Base-by-base conservation (phyloP, 192 early-diverging fungal genomes). In the Cladochytrium replicatum region DNA sequence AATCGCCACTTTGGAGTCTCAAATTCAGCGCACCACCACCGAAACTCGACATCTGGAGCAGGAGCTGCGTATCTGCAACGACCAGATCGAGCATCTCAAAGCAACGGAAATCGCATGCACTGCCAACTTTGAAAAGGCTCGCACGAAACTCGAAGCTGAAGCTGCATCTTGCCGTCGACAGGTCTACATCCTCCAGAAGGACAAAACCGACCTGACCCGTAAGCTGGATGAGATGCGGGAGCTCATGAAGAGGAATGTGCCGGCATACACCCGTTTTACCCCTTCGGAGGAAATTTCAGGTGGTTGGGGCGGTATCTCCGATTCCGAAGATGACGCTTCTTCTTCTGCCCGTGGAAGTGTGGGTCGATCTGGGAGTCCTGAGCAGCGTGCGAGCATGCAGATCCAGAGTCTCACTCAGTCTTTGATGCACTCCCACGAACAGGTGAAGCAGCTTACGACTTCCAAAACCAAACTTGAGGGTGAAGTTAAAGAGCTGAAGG, bases 211-310 rank as follows among this genome's bases (percentile, higher is more conserved):
- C 11, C 43, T 69, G 22, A 21, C 32, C 3, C 32, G 43, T 21
- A 41, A 13, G 26, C 41, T 57, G 31, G 37, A 60, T 13, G 57
- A 58, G 37, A 19, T 61, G 57, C 40, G 41, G 54, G n/a, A 11
- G 9, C 52, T n/a, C n/a, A n/a, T n/a, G n/a, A n/a, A n/a, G n/a
- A n/a, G n/a, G n/a, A n/a, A n/a, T n/a, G n/a, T n/a, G n/a, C n/a
- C n/a, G n/a, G n/a, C n/a, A n/a, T n/a, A n/a, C n/a, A n/a, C n/a
- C n/a, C n/a, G n/a, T n/a, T n/a, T n/a, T n/a, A n/a, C n/a, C n/a
- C n/a, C n/a, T n/a, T n/a, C n/a, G n/a, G n/a, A n/a, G n/a, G n/a
- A n/a, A n/a, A n/a, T n/a, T n/a, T n/a, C n/a, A n/a, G n/a, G n/a
- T n/a, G n/a, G n/a, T n/a, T n/a, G n/a, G n/a, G n/a, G n/a, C n/a